Conservation (phyloP, 805 yeast genomes). For the Ogataea thermomethanolica region DNA sequence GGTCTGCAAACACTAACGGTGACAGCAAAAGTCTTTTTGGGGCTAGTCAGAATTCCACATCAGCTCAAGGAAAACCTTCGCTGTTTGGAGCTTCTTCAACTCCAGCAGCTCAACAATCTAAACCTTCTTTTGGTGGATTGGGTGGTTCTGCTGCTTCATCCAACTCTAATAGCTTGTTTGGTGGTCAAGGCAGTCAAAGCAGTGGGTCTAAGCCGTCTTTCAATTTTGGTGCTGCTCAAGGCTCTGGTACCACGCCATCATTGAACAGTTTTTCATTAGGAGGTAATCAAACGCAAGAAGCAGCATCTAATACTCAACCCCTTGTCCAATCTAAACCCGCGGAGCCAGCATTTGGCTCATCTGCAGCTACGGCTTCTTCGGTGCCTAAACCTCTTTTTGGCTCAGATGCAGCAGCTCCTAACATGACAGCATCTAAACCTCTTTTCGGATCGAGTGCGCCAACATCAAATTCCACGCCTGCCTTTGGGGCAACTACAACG, state of each 20-base stretch:
- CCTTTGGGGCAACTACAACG: not conserved
- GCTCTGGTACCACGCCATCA: constrained; percentile 10
- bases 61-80: constrained; percentile 2
- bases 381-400: too few species aligned
- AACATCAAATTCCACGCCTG: not conserved
- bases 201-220: constrained; percentile 4
- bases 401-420: not conserved
- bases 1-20: not conserved
- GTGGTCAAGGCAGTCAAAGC: constrained; percentile 16
- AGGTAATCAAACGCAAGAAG: constrained; percentile 10
- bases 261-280: constrained; percentile 13
- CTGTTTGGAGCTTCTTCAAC: constrained; percentile 19
- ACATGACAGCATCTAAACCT: not conserved
- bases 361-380: too few species aligned
- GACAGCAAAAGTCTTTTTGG: constrained; percentile 3
- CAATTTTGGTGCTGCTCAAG: constrained; percentile 1
- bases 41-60: not conserved
- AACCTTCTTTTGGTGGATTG: constrained; percentile 10
- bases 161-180: constrained; percentile 8
- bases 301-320: constrained; percentile 7
- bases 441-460: not conserved
- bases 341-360: constrained; percentile 6
- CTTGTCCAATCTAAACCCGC: not conserved
- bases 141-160: constrained; percentile 6
- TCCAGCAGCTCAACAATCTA: constrained; percentile 3